Evolutionary conservation across 176 grass and related monocot species (phyloP).

Genomic region (Leersia perrieri): DNA sequence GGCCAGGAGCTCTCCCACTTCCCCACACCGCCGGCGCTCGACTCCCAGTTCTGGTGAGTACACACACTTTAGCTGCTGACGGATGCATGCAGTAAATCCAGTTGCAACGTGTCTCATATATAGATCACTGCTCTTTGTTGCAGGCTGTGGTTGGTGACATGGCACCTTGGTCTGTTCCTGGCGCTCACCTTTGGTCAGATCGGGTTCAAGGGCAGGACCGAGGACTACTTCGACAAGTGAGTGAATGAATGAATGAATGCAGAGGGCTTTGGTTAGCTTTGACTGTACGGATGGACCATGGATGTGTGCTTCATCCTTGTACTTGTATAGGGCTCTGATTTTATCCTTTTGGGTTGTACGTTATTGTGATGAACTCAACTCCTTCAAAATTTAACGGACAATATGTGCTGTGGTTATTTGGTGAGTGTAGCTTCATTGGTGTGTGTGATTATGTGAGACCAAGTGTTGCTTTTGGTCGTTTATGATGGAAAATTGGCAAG

Average conservation of each 20-base stretch:
- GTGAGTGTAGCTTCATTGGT: background rate
- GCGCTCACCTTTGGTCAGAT: slow-evolving; percentile 93
- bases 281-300: background rate
- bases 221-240: slow-evolving; percentile 74
- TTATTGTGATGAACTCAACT: background rate
- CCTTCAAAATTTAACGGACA: background rate
- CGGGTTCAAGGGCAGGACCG: slow-evolving; percentile 97
- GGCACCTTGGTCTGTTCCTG: slow-evolving; percentile 90
- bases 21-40: slow-evolving; percentile 68
- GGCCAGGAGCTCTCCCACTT: slow-evolving; percentile 87
- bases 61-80: background rate
- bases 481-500: no score
- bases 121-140: no score
- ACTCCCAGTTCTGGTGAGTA: slow-evolving; percentile 78
- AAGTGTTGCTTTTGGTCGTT: no score
- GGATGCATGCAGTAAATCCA: background rate
- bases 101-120: background rate
- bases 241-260: slow-evolving; percentile 14
- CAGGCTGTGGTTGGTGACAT: slow-evolving; percentile 91
- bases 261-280: background rate
- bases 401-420: background rate
- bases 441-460: background rate
- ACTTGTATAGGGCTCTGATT: slow-evolving; percentile 38
- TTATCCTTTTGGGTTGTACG: background rate
- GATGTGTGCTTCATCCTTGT: background rate